Conservation (phyloP, 1,139 yeast species). For the Blastobotrys ciferrii region DNA sequence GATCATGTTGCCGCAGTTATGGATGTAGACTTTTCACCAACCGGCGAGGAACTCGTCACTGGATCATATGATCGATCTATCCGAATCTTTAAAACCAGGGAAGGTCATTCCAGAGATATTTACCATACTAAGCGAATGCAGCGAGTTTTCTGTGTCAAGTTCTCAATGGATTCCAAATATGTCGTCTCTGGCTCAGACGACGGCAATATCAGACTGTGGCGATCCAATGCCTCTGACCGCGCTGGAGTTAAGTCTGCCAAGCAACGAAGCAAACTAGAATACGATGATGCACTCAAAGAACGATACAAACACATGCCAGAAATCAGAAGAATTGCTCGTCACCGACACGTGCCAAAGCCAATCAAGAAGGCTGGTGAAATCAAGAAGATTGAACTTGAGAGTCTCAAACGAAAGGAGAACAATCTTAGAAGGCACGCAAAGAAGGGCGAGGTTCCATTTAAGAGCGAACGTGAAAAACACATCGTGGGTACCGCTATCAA, state of each 20-base stretch:
- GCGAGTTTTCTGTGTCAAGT: slow-evolving; percentile 79
- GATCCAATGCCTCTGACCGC: slow-evolving; percentile 81
- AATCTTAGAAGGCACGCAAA: slow-evolving; percentile 78
- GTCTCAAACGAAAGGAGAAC: slow-evolving; percentile 75
- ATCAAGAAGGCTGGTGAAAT: slow-evolving; percentile 87
- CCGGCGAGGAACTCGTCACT: slow-evolving; percentile 93
- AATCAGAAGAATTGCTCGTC: slow-evolving; percentile 81
- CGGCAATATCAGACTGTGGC: slow-evolving; percentile 92
- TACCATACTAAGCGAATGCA: slow-evolving; percentile 99
- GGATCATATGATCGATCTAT: slow-evolving; percentile 95
- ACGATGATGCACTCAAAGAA: slow-evolving; percentile 87
- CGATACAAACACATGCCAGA: slow-evolving; percentile 97
- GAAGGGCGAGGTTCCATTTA: slow-evolving; percentile 59
- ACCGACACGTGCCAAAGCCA: slow-evolving; percentile 84
- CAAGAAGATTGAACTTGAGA: slow-evolving; percentile 67
- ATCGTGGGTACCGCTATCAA: slow-evolving; percentile 78
- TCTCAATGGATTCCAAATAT: slow-evolving; percentile 84
- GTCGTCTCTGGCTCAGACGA: slow-evolving; percentile 92
- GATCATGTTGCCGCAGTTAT: slow-evolving; percentile 96
- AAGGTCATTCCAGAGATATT: slow-evolving; percentile 91
- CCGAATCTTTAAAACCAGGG: slow-evolving; percentile 68
- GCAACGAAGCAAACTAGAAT: slow-evolving; percentile 80
- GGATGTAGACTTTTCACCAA: slow-evolving; percentile 93
- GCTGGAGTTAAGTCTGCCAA: slow-evolving; percentile 76
- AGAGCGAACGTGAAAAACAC: slow-evolving; percentile 74